These are phyloP conservation scores for Taiozyma onychis DNA, from an alignment of 1,139 yeast genomes.

Conservation along the genomic window DNA sequence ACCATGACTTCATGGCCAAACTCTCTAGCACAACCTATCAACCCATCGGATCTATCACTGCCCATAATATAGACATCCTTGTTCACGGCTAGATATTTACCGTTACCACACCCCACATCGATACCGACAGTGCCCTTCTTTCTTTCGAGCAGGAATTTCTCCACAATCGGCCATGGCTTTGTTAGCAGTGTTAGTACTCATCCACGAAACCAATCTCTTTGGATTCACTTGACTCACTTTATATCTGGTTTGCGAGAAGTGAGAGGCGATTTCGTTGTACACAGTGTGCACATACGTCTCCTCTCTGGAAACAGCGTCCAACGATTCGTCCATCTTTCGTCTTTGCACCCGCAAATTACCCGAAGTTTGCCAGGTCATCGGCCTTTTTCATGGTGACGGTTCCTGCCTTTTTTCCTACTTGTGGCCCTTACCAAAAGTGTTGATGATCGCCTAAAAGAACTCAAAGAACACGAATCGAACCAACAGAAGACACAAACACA, in stretches of 20 bases:
- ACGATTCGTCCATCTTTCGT: slow-evolving; percentile 14
- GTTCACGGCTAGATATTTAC: slow-evolving; percentile 78
- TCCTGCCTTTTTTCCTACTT: not conserved
- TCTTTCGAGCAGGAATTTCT: slow-evolving; percentile 47
- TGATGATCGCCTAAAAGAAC: not conserved
- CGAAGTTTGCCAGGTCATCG: not conserved
- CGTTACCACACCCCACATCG: slow-evolving; percentile 96
- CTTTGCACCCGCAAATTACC: not conserved
- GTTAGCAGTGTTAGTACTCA: not conserved
- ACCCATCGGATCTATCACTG: slow-evolving; percentile 75
- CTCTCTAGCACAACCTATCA: slow-evolving; percentile 63
- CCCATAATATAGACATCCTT: slow-evolving; percentile 66
- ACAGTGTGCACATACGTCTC: slow-evolving; percentile 80
- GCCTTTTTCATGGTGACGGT: no score
- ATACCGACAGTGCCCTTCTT: slow-evolving; percentile 44
- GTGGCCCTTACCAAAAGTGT: not conserved
- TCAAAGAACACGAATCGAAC: not conserved
- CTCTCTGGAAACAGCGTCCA: slow-evolving; percentile 56
- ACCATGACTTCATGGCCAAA: slow-evolving; percentile 50
- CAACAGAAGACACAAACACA: not conserved
- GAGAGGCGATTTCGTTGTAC: slow-evolving; percentile 86
- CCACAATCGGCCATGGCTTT: slow-evolving; percentile 93
- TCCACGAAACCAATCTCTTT: not conserved
- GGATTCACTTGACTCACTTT: slow-evolving; percentile 31
- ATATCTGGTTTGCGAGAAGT: slow-evolving; percentile 88